A percentile compares a stretch with the other conserved stretches of the same genome.
These are phyloP conservation scores for Misopates orontium DNA, from an alignment of 257 asterid genomes.

Conservation along the genomic window DNA sequence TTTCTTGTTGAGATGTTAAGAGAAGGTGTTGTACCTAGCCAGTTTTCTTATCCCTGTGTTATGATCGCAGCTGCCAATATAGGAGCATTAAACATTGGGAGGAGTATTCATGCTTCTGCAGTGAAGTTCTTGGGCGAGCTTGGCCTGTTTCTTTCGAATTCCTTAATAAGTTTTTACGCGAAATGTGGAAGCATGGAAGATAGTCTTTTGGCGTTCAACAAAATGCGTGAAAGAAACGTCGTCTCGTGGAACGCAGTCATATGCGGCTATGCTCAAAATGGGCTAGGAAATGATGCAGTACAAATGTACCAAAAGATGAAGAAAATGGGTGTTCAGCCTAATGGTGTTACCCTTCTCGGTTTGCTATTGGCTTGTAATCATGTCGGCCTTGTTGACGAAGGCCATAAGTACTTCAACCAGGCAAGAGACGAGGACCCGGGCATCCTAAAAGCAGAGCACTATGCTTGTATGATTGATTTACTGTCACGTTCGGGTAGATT, in stretches of 20 bases:
- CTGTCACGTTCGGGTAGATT: constrained; percentile 84
- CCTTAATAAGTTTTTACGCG: constrained; percentile 75
- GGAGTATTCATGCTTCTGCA: constrained; percentile 76
- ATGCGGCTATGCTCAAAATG: constrained; percentile 86
- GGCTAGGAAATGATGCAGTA: constrained; percentile 57
- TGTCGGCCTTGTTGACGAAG: constrained; percentile 64
- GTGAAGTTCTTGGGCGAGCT: constrained; percentile 66
- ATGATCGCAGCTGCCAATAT: constrained; percentile 70
- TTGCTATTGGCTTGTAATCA: constrained; percentile 70
- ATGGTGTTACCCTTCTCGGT: constrained; percentile 71
- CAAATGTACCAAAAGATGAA: constrained; percentile 49
- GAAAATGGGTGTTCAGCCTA: constrained; percentile 38
- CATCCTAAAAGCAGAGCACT: constrained; percentile 64
- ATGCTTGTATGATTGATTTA: constrained; percentile 74
- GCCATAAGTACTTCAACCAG: constrained; percentile 50
- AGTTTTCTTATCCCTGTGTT: constrained; percentile 57
- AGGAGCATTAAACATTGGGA: constrained; percentile 76
- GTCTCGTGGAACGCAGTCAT: constrained; percentile 85
- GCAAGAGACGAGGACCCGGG: constrained; percentile 39
- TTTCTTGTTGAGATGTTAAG: constrained; percentile 70
- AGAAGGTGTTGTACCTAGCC: constrained; percentile 55
- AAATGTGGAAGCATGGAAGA: constrained; percentile 87
- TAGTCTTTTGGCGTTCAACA: constrained; percentile 44
- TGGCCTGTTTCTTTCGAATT: constrained; percentile 54
- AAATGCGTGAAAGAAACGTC: constrained; percentile 40